Base-by-base conservation (phyloP, 1,284 basidiomycete species). In the Marasmius oreades region DNA sequence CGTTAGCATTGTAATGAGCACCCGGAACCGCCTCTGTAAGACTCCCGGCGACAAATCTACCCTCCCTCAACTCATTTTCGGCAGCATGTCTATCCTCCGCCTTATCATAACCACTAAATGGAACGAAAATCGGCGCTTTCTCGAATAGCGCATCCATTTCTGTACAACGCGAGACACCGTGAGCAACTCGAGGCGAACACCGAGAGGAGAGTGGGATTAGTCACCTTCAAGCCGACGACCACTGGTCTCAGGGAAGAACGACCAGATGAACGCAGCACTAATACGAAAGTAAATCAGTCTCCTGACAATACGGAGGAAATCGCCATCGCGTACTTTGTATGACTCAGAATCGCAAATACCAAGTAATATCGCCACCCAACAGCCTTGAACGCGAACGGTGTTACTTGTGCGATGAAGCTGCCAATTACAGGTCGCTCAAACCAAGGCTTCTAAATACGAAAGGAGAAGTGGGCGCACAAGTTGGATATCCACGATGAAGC, bases 101-200 rank as follows among this genome's bases (percentile, higher is more conserved):
- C 50, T 72, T 69, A 16, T 72, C 67, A 56, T 72, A 76, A 16
- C 69, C 65, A 18, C 76, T 76, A n/a, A 72, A 64, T 0, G 79
- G 75, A 1, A 84, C 76, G 58, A 85, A 78, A 48, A 81, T 58
- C 23, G 77, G 77, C 1, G 78, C 73, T 20, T 71, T 70, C 44
- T 74, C 70, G 67, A 86, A 84, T 59, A 82, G 74, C 2, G 70
- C 65, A 64, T 85, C 82, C 76, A 85, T 81, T 66, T 82, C 81
- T 75, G 70, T 48, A 66, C 58, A 53, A 37, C 11, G 28, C 26
- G 23, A 47, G 42, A 53, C n/a, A 51, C 50, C 53, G 14, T 53
- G 8, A 16, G 16, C 28, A 31, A 31, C 28, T 10, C 28, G 39
- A 42, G 16, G 39, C n/a, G 39, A 42, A 42, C 7, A n/a, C n/a